Evolutionary conservation across 257 asterid species (phyloP).

Genomic region (Ajuga chamaepitys): DNA sequence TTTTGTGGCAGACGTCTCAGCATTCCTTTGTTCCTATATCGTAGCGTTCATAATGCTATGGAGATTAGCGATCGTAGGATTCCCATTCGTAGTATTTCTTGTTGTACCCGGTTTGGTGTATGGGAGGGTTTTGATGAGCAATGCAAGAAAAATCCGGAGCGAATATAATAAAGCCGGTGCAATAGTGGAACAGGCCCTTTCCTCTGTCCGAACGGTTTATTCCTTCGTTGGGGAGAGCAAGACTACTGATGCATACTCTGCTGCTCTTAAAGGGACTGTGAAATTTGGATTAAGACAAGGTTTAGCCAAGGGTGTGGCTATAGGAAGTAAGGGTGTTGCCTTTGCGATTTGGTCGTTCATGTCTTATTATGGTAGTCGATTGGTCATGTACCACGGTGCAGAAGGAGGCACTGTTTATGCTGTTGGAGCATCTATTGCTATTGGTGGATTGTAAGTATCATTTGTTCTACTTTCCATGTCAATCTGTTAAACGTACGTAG

Average conservation of each 20-base stretch:
- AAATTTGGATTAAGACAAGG: conserved; percentile 73
- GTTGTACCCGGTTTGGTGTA: conserved; percentile 84
- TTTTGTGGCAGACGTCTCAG: conserved; percentile 63
- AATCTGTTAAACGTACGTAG: no score
- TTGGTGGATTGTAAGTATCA: conserved; percentile 84
- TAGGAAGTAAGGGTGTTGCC: conserved; percentile 74
- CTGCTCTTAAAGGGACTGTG: conserved; percentile 67
- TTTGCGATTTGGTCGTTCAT: conserved; percentile 84
- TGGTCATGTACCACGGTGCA: conserved; percentile 77
- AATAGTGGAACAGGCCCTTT: conserved; percentile 72
- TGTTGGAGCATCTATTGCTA: conserved; percentile 69
- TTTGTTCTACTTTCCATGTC: neutral
- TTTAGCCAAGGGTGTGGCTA: conserved; percentile 79
- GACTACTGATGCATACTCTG: conserved; percentile 41
- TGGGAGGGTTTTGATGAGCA: conserved; percentile 63
- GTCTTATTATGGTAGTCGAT: conserved; percentile 73
- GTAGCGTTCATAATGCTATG: conserved; percentile 64
- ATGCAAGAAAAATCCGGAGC: conserved; percentile 48
- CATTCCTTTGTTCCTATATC: conserved; percentile 55
- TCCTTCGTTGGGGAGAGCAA: conserved; percentile 76
- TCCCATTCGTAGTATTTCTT: conserved; percentile 58
- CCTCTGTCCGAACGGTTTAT: conserved; percentile 78
- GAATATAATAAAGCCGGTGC: conserved; percentile 64
- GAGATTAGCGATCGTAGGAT: conserved; percentile 68
- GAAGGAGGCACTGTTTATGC: conserved; percentile 85